Conservation (phyloP, 139 green algal genomes). For the Bryopsis sp. region DNA sequence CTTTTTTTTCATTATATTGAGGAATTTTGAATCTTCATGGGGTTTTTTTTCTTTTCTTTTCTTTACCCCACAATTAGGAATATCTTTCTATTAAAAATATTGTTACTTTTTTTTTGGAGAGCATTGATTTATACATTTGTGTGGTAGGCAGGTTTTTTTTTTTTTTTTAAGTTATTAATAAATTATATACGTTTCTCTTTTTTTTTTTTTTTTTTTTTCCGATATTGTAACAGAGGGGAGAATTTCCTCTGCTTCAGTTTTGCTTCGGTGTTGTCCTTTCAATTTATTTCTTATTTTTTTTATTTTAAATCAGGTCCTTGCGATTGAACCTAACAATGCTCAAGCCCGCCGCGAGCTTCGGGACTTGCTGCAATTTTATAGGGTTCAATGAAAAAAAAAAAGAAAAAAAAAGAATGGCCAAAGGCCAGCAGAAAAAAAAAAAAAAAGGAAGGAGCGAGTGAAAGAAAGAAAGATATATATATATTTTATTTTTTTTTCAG, state of each 20-base stretch:
- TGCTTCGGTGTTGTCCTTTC: background rate
- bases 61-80: background rate
- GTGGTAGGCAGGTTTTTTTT: too few species aligned
- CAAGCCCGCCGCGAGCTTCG: conserved; percentile 7
- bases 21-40: background rate
- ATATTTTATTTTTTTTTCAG: too few species aligned
- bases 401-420: too few species aligned
- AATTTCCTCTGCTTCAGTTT: background rate
- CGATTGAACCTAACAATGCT: conserved; percentile 18
- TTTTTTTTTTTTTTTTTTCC: background rate
- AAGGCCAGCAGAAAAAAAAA: too few species aligned
- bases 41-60: background rate
- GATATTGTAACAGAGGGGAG: background rate
- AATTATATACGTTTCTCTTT: too few species aligned
- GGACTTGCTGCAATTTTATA: conserved; percentile 10
- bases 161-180: too few species aligned
- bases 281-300: background rate
- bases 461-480: too few species aligned
- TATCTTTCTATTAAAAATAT: background rate
- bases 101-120: background rate
- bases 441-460: too few species aligned
- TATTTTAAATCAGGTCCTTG: background rate
- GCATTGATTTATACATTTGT: background rate
- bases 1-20: background rate
- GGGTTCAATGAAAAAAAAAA: too few species aligned